phyloP scores from a whole-genome alignment of 176 grass and related monocot species.

The Phragmites australis region DNA sequence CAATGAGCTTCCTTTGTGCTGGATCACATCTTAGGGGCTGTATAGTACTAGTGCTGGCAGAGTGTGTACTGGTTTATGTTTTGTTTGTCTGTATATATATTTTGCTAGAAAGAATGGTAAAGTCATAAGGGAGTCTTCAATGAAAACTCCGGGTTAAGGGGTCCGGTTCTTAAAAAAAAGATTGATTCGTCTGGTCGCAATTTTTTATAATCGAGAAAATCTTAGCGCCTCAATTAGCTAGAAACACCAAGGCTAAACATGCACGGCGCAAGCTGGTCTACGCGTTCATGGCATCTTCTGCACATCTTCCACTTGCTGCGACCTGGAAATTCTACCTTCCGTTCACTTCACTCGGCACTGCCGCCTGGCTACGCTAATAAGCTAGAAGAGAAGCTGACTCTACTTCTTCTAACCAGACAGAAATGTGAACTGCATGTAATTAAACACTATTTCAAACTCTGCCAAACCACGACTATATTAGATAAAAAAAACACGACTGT shows the following conservation, averaged over 20 bases:
- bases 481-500: too few relatives aligned
- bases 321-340: background rate
- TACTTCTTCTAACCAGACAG: background rate
- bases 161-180: too few relatives aligned
- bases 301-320: background rate
- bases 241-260: background rate
- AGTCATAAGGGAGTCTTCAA: too few relatives aligned
- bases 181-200: conserved; percentile 1
- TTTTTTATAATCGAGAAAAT: background rate
- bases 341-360: background rate
- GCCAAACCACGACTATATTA: background rate
- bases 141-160: too few relatives aligned
- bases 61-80: conserved; percentile 10
- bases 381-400: too few relatives aligned
- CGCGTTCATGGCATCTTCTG: background rate
- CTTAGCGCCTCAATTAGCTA: background rate
- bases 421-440: background rate
- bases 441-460: background rate
- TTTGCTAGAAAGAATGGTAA: too few relatives aligned
- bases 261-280: background rate
- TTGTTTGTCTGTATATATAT: conserved; percentile 38
- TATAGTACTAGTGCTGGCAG: background rate
- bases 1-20: conserved; percentile 11
- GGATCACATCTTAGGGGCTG: background rate
- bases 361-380: too few relatives aligned